phyloP scores from a whole-genome alignment of 805 yeast species.

The Kodamaea leandrae region DNA sequence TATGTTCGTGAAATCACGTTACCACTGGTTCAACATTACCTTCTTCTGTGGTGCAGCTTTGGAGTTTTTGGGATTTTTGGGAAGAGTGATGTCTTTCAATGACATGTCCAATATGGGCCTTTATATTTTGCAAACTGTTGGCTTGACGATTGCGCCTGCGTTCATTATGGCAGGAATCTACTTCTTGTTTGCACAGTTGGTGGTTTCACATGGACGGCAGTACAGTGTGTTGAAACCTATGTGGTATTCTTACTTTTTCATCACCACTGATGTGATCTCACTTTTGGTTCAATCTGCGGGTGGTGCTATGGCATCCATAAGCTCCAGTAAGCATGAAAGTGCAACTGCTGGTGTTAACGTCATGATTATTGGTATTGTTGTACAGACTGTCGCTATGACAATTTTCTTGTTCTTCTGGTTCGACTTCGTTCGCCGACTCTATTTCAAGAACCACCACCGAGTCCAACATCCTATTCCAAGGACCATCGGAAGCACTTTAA shows the following conservation, averaged over 20 bases:
- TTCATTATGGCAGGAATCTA: constrained; percentile 16
- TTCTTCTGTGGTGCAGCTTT: constrained; percentile 10
- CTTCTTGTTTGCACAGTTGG: constrained; percentile 13
- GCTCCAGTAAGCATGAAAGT: constrained; percentile 7
- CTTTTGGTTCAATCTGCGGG: constrained; percentile 21
- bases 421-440: constrained; percentile 17
- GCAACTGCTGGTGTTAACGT: constrained; percentile 16
- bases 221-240: constrained; percentile 12
- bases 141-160: constrained; percentile 14
- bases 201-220: constrained; percentile 10
- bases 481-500: constrained; percentile 6
- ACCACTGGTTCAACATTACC: constrained; percentile 19
- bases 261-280: constrained; percentile 13
- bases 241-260: constrained; percentile 16
- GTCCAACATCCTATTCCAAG: constrained; percentile 3
- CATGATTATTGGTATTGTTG: constrained; percentile 21
- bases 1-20: constrained; percentile 16
- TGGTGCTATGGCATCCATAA: constrained; percentile 17
- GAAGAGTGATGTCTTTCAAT: constrained; percentile 9
- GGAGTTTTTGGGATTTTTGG: constrained; percentile 13
- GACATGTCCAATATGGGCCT: constrained; percentile 5
- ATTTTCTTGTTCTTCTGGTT: constrained; percentile 19
- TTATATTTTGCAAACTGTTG: constrained; percentile 11
- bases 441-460: constrained; percentile 19
- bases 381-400: constrained; percentile 22